phyloP scores from a whole-genome alignment of 768 basidiomycete genomes.

The Lactarius hengduanensis region DNA sequence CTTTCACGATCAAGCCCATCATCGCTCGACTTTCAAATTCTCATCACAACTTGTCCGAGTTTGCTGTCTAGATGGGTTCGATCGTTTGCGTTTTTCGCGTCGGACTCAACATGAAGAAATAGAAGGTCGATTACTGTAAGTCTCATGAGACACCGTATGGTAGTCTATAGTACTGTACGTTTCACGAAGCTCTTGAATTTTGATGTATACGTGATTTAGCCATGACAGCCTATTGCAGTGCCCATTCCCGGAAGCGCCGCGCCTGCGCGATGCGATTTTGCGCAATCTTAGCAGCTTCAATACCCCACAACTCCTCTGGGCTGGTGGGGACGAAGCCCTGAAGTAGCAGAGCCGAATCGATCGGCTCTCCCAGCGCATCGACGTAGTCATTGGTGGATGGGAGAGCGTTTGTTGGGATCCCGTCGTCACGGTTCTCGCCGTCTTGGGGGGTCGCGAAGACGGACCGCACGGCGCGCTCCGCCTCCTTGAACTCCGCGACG shows the following conservation, averaged over 20 bases:
- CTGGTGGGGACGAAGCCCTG: not conserved
- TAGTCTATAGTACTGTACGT: not conserved
- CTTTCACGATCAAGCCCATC: no score
- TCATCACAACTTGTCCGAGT: no score
- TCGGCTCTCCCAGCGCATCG: slow-evolving; percentile 34
- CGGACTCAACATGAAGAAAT: slow-evolving; percentile 32
- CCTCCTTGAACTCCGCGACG: slow-evolving; percentile 76
- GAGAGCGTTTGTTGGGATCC: slow-evolving; percentile 20
- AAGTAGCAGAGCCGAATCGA: not conserved
- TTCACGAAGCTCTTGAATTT: not conserved
- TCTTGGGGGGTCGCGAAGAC: slow-evolving; percentile 34
- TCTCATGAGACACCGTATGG: slow-evolving; percentile 1
- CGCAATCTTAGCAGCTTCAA: slow-evolving; percentile 11
- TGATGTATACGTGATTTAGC: not conserved
- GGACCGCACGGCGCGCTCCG: slow-evolving; percentile 58
- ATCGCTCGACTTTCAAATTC: no score
- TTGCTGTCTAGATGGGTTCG: no score
- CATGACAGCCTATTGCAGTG: not conserved
- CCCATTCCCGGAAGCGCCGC: slow-evolving; percentile 19
- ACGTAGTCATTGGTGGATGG: slow-evolving; percentile 6
- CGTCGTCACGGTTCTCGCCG: not conserved
- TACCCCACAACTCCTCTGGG: slow-evolving; percentile 26
- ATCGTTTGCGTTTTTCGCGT: slow-evolving; percentile 18
- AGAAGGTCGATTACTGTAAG: slow-evolving; percentile 24
- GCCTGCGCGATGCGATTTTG: slow-evolving; percentile 17